Evolutionary conservation across 768 basidiomycete species (phyloP).

Genomic region (Tephrocybe sp.): DNA sequence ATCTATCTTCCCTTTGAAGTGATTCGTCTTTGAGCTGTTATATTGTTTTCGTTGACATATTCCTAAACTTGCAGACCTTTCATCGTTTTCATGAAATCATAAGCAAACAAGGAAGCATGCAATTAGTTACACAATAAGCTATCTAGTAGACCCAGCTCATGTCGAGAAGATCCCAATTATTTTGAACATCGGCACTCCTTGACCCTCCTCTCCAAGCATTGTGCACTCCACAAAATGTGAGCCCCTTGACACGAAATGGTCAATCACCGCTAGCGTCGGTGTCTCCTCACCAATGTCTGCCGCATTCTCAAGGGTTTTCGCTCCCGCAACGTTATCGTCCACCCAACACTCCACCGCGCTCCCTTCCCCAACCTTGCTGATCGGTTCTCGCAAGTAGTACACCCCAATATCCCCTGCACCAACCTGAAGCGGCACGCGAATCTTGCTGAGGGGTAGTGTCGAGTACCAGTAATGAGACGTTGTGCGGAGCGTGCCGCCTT

Average conservation of each 20-base stretch:
- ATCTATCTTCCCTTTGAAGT: no score
- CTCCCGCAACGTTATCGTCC: constrained; percentile 88
- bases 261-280: constrained; percentile 78
- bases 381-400: constrained; percentile 82
- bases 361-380: constrained; percentile 54
- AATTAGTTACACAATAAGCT: constrained; percentile 8
- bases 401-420: constrained; percentile 92
- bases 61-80: no score
- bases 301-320: constrained; percentile 74
- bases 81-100: no score
- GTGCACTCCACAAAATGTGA: constrained; percentile 94
- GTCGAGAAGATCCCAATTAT: constrained; percentile 89
- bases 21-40: no score
- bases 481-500: constrained; percentile 47
- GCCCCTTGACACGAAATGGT: constrained; percentile 80
- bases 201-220: constrained; percentile 84
- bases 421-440: constrained; percentile 82
- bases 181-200: constrained; percentile 79
- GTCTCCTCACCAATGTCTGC: constrained; percentile 61
- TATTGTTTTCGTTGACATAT: no score
- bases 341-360: constrained; percentile 93
- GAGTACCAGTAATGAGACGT: constrained; percentile 91
- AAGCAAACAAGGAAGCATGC: neutral
- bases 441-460: constrained; percentile 76
- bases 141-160: constrained; percentile 26